Conservation (phyloP, 495 filamentous ascomycete genomes). For the Diplogelasinospora grovesii region DNA sequence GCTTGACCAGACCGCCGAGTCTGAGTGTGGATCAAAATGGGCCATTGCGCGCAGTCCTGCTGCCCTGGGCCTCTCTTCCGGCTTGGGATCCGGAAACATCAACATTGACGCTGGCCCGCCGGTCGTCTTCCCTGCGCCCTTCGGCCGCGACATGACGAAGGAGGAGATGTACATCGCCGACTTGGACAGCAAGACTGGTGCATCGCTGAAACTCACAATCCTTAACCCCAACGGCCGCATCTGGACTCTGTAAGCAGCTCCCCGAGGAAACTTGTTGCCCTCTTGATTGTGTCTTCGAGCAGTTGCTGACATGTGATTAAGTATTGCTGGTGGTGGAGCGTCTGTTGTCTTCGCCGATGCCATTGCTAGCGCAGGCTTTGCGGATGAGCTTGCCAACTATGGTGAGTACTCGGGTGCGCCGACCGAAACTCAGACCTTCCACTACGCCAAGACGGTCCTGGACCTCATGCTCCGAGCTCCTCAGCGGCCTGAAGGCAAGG, state of each 20-base stretch:
- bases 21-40: conserved; percentile 99
- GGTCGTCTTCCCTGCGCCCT: conserved; percentile 97
- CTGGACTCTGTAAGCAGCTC: too few relatives aligned
- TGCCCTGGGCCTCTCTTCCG: conserved; percentile 68
- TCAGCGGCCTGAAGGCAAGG: conserved; percentile 80
- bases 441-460: conserved; percentile 93
- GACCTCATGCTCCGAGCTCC: conserved; percentile 97
- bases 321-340: conserved; percentile 97
- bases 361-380: conserved; percentile 94
- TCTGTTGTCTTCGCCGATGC: conserved; percentile 99
- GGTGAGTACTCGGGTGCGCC: conserved; percentile 99
- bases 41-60: conserved; percentile 84
- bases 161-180: conserved; percentile 98
- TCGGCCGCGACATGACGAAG: conserved; percentile 95
- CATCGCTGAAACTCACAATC: conserved; percentile 95
- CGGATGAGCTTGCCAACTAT: conserved; percentile 96
- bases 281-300: too few relatives aligned
- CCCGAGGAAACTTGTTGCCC: too few relatives aligned
- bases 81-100: conserved; percentile 69
- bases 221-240: conserved; percentile 86
- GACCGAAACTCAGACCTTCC: conserved; percentile 95
- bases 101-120: conserved; percentile 94
- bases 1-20: conserved; percentile 98
- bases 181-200: conserved; percentile 98
- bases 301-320: too few relatives aligned